These are phyloP conservation scores for Ceratobasidium sp. DNA, from an alignment of 1,284 basidiomycete genomes.

Conservation along the genomic window DNA sequence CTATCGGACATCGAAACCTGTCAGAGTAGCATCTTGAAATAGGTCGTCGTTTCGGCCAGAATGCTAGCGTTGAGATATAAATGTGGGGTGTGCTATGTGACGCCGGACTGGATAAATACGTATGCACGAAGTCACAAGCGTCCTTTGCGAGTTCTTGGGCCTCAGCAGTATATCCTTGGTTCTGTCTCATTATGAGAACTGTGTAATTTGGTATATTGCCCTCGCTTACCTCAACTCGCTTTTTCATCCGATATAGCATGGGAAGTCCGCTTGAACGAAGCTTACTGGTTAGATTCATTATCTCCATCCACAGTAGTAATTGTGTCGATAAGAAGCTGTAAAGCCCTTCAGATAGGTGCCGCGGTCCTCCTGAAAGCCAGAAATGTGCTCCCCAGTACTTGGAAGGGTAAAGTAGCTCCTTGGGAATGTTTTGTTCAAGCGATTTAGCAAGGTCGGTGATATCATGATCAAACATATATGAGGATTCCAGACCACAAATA, in stretches of 20 bases:
- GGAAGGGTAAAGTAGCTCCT: neutral
- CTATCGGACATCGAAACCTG: neutral
- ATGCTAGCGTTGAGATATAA: neutral
- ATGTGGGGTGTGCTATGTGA: conserved; percentile 1
- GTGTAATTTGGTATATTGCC: too few relatives aligned
- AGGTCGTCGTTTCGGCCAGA: conserved; percentile 5
- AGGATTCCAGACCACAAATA: neutral
- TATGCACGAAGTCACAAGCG: neutral
- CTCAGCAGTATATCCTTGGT: neutral
- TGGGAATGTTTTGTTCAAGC: neutral
- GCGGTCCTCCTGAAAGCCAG: neutral
- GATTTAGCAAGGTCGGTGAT: neutral
- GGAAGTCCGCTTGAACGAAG: neutral
- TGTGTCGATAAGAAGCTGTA: neutral
- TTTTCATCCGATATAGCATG: neutral
- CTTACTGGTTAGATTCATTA: neutral
- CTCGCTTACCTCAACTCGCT: neutral
- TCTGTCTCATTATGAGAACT: neutral
- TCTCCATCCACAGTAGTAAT: conserved; percentile 5
- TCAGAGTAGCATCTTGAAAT: neutral
- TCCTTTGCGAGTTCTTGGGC: neutral
- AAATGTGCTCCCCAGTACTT: neutral
- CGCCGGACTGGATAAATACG: neutral
- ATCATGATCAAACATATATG: neutral
- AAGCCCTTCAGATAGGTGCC: neutral